A percentile compares a stretch with the other conserved stretches of the same genome.
Evolutionary conservation across 164 flowering plant species (phyloP).

Genomic region (Berberis vulgaris): DNA sequence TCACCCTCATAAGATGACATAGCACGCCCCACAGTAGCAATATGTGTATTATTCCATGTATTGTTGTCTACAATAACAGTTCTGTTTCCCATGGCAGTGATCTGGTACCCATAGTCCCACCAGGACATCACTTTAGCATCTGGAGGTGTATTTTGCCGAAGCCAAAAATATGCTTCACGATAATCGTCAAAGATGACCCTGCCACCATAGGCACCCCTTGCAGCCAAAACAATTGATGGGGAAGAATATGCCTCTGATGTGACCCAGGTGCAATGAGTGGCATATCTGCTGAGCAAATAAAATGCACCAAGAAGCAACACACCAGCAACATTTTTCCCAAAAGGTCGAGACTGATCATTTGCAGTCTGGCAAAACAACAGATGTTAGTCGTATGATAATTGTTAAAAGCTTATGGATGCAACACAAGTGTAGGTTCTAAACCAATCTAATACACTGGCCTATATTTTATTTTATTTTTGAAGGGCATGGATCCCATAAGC

Average conservation of each 20-base stretch:
- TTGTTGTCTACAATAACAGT: slow-evolving; percentile 97
- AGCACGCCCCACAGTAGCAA: slow-evolving; percentile 99
- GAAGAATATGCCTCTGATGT: slow-evolving; percentile 99
- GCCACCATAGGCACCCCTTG: slow-evolving; percentile 92
- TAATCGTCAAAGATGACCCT: slow-evolving; percentile 96
- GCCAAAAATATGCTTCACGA: slow-evolving; percentile 99
- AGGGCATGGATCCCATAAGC: too few relatives aligned
- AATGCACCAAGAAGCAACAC: slow-evolving; percentile 90
- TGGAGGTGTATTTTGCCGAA: slow-evolving; percentile 88
- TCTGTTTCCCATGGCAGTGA: slow-evolving; percentile 99
- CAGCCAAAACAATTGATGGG: slow-evolving; percentile 97
- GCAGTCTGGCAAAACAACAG: slow-evolving; percentile 33
- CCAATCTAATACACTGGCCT: too few relatives aligned
- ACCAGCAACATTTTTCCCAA: slow-evolving; percentile 73
- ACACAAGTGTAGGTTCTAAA: background rate
- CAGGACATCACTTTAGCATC: slow-evolving; percentile 99
- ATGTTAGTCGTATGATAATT: background rate
- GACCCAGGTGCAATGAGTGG: slow-evolving; percentile 94
- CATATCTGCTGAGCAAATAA: slow-evolving; percentile 85
- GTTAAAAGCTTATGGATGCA: background rate
- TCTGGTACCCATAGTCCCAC: slow-evolving; percentile 99
- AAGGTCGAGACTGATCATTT: slow-evolving; percentile 77
- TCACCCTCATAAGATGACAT: slow-evolving; percentile 99
- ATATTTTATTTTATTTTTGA: too few relatives aligned
- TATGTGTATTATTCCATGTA: slow-evolving; percentile 98